Evolutionary conservation across 805 yeast genomes (phyloP).

Genomic region (Candida corydali): DNA sequence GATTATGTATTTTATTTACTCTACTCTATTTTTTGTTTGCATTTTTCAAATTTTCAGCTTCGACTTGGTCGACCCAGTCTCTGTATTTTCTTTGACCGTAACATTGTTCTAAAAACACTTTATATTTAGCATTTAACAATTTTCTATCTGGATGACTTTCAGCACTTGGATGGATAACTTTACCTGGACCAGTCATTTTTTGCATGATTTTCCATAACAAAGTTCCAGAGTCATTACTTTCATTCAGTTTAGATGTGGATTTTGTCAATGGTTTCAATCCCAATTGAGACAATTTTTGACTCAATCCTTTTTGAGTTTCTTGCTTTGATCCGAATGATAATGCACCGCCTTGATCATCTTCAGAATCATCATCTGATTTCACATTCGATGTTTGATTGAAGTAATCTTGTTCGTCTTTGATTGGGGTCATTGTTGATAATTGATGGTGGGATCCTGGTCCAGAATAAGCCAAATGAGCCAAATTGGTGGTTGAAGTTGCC

Average conservation of each 20-base stretch:
- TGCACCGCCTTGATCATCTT: constrained; percentile 42
- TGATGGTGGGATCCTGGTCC: constrained; percentile 23
- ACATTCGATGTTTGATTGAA: constrained; percentile 28
- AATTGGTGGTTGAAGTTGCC: constrained; percentile 65
- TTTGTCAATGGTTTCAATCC: constrained; percentile 39
- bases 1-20: background rate
- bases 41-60: constrained; percentile 12
- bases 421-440: constrained; percentile 34
- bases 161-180: constrained; percentile 66
- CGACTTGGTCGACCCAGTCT: constrained; percentile 54
- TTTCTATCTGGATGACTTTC: constrained; percentile 59
- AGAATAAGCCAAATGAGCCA: constrained; percentile 46
- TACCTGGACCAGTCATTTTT: constrained; percentile 77
- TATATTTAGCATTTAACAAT: constrained; percentile 74
- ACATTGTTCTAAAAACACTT: constrained; percentile 85
- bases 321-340: constrained; percentile 60
- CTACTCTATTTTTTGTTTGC: constrained; percentile 1
- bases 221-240: constrained; percentile 43
- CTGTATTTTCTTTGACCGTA: constrained; percentile 76
- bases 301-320: constrained; percentile 50
- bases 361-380: constrained; percentile 15
- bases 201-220: constrained; percentile 86
- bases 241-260: constrained; percentile 11
- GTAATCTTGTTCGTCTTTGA: constrained; percentile 37
- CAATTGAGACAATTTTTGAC: constrained; percentile 36